Conservation (phyloP, 202 grass and related monocot species). For the Panicum hallii region DNA sequence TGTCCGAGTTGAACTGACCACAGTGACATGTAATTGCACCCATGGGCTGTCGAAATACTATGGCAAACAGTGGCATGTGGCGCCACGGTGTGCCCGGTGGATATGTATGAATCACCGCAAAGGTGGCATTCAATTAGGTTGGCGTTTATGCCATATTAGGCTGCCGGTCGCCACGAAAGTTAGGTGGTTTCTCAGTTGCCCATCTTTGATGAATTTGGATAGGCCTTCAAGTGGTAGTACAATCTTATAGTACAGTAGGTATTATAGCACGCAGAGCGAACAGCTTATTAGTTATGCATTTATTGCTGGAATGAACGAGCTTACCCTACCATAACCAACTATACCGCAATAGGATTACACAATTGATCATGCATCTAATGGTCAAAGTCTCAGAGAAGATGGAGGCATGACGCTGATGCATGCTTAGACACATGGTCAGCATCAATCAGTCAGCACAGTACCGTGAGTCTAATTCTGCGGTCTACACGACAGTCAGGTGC, state of each 20-base stretch:
- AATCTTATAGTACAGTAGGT: constrained; percentile 1
- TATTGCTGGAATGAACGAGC: constrained; percentile 29
- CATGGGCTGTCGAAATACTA: constrained; percentile 33
- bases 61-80: constrained; percentile 24
- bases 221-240: constrained; percentile 28
- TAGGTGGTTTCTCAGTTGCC: constrained; percentile 46
- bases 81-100: constrained; percentile 22
- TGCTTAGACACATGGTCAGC: neutral
- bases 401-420: constrained; percentile 15
- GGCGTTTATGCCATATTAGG: constrained; percentile 47
- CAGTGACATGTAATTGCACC: constrained; percentile 44
- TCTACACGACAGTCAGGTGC: neutral
- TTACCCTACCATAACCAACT: constrained; percentile 26
- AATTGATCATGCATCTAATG: constrained; percentile 29
- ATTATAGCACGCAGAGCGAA: neutral
- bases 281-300: constrained; percentile 37
- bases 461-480: neutral
- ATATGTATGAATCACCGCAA: constrained; percentile 30
- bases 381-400: constrained; percentile 28
- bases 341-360: neutral
- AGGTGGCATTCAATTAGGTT: constrained; percentile 41
- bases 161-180: constrained; percentile 41
- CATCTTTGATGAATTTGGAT: constrained; percentile 38
- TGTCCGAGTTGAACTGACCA: constrained; percentile 43
- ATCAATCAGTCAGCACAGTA: constrained; percentile 22